Base-by-base conservation (phyloP, 371 early-diverging fungal genomes). In the Apophysomyces variabilis region DNA sequence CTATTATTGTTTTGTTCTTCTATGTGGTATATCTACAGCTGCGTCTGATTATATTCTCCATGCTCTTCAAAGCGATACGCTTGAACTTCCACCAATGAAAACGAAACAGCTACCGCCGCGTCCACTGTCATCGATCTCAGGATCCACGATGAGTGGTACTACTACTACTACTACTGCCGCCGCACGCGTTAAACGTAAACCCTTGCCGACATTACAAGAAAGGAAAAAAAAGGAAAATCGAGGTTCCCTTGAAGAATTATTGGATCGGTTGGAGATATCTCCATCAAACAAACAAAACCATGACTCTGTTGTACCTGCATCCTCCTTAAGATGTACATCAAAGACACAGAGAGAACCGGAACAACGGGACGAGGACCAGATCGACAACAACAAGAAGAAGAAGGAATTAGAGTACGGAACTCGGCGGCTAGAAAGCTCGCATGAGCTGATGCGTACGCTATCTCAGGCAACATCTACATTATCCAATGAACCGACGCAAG, bases 21-120 rank as follows among this genome's bases (percentile, higher is more conserved):
- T 21, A 18, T 45, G 54, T 9, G n/a, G 1, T 14, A 14, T 13
- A 18, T 4, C 21, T 21, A 21, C 21, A 50, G 54, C 54, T 16
- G 54, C 1, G 21, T 7, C 54, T 21, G 54, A 50, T 16, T 50
- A 50, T 21, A 50, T 50, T 43, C 18, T 60, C 21, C 60, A 32
- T 18, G 16, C 35, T 32, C 63, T 71, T 6, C 50, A 67, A 38
- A 18, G 61, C 26, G 64, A 69, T 57, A 37, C 54, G 56, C 44
- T 59, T 64, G 58, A 66, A 43, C 56, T 54, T 3, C 14, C 58
- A 21, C 47, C 64, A 38, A 35, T 21, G 45, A 37, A 26, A 6
- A 21, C 32, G 54, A 60, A 60, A 18, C 58, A 57, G 32, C 58
- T n/a, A 5, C 39, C 60, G 0, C 44, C 12, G 6, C 54, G 54